These are phyloP conservation scores for Helenozyma baotianmanensis DNA, from an alignment of 805 yeast genomes.

Conservation along the genomic window DNA sequence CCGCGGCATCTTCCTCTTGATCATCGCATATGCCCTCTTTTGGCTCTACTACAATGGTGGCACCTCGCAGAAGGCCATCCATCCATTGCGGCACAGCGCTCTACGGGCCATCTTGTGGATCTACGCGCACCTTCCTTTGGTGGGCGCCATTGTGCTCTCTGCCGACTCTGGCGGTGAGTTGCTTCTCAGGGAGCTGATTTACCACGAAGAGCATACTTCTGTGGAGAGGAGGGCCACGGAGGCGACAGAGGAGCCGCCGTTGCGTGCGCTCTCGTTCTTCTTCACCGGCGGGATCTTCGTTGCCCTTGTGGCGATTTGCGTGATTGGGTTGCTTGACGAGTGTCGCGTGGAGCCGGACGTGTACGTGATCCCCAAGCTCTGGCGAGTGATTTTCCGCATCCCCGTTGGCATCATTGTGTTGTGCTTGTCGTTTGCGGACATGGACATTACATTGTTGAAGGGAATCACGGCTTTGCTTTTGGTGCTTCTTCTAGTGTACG, in stretches of 20 bases:
- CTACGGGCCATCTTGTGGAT: conserved; percentile 44
- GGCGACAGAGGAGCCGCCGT: conserved; percentile 27
- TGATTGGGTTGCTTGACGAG: conserved; percentile 42
- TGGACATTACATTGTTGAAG: conserved; percentile 35
- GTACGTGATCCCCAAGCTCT: conserved; percentile 28
- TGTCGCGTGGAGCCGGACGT: conserved; percentile 35
- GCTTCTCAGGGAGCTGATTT: conserved; percentile 21
- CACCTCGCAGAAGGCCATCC: conserved; percentile 44
- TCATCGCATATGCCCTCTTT: conserved; percentile 45
- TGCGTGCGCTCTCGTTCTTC: conserved; percentile 42
- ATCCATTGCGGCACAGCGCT: conserved; percentile 49
- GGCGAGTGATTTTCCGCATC: conserved; percentile 37
- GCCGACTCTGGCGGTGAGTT: conserved; percentile 59
- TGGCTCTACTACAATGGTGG: conserved; percentile 57
- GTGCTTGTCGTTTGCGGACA: conserved; percentile 42
- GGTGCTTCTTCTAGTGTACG: conserved; percentile 31
- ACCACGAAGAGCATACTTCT: conserved; percentile 4
- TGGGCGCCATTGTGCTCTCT: conserved; percentile 47
- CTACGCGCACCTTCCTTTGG: conserved; percentile 46
- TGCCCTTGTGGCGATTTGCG: conserved; percentile 33
- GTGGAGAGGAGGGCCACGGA: conserved; percentile 1
- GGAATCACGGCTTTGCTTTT: conserved; percentile 39
- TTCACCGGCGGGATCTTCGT: conserved; percentile 53
- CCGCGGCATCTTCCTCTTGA: conserved; percentile 45
- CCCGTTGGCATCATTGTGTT: conserved; percentile 37